Evolutionary conservation across 2,329 filamentous ascomycete genomes (phyloP).

Genomic region (Dothistroma septosporum): DNA sequence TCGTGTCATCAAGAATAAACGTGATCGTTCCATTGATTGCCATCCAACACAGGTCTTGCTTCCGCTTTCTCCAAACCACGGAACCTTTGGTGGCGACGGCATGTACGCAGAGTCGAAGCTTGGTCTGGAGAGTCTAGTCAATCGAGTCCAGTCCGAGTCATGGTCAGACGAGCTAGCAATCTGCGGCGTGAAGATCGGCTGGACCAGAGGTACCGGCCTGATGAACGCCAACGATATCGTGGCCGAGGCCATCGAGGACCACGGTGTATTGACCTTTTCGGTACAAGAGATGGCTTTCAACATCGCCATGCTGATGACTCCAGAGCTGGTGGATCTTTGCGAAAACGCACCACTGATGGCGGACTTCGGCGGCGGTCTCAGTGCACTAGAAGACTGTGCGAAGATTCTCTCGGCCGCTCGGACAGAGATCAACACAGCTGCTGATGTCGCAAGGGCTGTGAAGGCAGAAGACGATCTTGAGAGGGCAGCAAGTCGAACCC

Average conservation of each 20-base stretch:
- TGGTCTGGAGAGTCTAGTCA: slow-evolving; percentile 93
- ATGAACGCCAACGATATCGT: slow-evolving; percentile 98
- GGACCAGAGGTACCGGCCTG: slow-evolving; percentile 96
- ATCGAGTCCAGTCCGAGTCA: slow-evolving; percentile 95
- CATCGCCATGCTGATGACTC: slow-evolving; percentile 90
- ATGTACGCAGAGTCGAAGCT: slow-evolving; percentile 98
- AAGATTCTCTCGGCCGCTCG: slow-evolving; percentile 88
- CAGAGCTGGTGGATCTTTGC: slow-evolving; percentile 88
- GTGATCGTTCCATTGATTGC: slow-evolving; percentile 81
- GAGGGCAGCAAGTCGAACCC: slow-evolving; percentile 96
- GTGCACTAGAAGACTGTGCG: slow-evolving; percentile 95
- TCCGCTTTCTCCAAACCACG: slow-evolving; percentile 94
- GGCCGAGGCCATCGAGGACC: slow-evolving; percentile 92
- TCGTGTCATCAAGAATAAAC: slow-evolving; percentile 85
- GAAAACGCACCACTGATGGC: slow-evolving; percentile 94
- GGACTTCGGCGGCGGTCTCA: slow-evolving; percentile 93
- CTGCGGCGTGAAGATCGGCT: slow-evolving; percentile 96
- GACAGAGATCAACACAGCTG: slow-evolving; percentile 91
- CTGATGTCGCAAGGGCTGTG: slow-evolving; percentile 86
- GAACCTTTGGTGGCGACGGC: slow-evolving; percentile 95
- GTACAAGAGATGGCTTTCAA: slow-evolving; percentile 99
- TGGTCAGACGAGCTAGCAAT: slow-evolving; percentile 98
- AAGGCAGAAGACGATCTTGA: slow-evolving; percentile 55
- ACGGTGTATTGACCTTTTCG: slow-evolving; percentile 95
- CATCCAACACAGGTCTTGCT: slow-evolving; percentile 94